Percentiles rank a stretch among this genome's conserved stretches.
These are phyloP conservation scores for Pleurotus citrinopileatus DNA, from an alignment of 768 basidiomycete genomes.

Conservation along the genomic window DNA sequence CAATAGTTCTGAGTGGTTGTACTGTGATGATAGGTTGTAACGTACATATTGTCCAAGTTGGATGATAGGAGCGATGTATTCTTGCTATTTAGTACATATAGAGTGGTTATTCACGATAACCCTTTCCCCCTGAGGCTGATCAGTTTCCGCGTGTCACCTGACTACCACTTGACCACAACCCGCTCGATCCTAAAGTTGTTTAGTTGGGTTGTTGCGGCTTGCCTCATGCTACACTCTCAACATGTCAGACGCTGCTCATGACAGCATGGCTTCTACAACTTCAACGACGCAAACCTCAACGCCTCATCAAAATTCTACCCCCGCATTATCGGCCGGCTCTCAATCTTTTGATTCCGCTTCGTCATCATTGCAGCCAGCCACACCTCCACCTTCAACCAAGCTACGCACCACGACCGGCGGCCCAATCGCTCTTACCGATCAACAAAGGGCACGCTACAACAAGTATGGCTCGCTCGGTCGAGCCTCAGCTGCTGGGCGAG, in stretches of 20 bases:
- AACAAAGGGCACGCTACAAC: neutral
- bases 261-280: neutral
- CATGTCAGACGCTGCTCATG: neutral
- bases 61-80: too few species aligned
- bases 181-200: too few species aligned
- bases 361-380: neutral
- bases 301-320: neutral
- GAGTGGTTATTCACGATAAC: too few species aligned
- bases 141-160: too few species aligned
- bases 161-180: too few species aligned
- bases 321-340: neutral
- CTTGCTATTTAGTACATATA: too few species aligned
- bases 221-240: neutral
- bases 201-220: too few species aligned
- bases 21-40: too few species aligned
- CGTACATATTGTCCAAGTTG: too few species aligned
- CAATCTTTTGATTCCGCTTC: neutral
- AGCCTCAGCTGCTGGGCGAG: conserved; percentile 36
- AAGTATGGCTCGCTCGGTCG: conserved; percentile 6
- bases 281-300: neutral
- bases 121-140: too few species aligned
- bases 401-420: too few species aligned
- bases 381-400: neutral
- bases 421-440: neutral
- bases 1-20: too few species aligned